Evolutionary conservation across 2,329 filamentous ascomycete species (phyloP).

Genomic region (Diaporthe citri): DNA sequence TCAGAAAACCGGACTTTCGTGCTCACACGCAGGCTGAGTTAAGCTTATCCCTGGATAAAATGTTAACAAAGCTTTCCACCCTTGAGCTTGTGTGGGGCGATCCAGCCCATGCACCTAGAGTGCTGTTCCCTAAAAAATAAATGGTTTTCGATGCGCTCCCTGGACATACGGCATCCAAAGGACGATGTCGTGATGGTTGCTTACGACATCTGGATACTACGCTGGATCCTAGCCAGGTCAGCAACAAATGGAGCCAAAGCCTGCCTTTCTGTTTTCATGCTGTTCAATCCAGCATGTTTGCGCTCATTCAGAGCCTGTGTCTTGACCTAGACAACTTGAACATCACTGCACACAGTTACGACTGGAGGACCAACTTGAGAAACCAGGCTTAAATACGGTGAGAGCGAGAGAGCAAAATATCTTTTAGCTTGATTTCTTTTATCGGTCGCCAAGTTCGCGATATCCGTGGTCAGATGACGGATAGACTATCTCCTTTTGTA

Average conservation of each 20-base stretch:
- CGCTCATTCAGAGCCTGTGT: too few species aligned
- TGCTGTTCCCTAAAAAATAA: not conserved
- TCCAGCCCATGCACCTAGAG: not conserved
- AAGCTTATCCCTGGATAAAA: conserved; percentile 15
- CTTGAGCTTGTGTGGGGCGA: conserved; percentile 2
- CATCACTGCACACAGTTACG: too few species aligned
- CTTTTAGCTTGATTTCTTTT: too few species aligned
- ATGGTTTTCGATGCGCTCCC: not conserved
- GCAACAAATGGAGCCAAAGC: not conserved
- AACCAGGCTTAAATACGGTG: too few species aligned
- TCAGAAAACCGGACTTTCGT: conserved; percentile 6
- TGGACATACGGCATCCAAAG: not conserved
- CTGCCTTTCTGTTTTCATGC: too few species aligned
- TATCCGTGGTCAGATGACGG: too few species aligned
- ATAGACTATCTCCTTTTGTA: too few species aligned
- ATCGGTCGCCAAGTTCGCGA: too few species aligned
- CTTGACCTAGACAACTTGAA: too few species aligned
- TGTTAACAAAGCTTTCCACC: not conserved
- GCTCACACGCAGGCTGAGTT: not conserved
- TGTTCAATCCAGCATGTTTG: too few species aligned
- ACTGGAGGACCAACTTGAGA: too few species aligned
- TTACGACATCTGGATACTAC: not conserved
- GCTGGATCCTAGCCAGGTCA: not conserved
- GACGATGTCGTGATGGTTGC: not conserved
- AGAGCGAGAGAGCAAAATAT: too few species aligned